phyloP scores from a whole-genome alignment of 352 stramenopile species.

The Globisporangium yorkense region DNA sequence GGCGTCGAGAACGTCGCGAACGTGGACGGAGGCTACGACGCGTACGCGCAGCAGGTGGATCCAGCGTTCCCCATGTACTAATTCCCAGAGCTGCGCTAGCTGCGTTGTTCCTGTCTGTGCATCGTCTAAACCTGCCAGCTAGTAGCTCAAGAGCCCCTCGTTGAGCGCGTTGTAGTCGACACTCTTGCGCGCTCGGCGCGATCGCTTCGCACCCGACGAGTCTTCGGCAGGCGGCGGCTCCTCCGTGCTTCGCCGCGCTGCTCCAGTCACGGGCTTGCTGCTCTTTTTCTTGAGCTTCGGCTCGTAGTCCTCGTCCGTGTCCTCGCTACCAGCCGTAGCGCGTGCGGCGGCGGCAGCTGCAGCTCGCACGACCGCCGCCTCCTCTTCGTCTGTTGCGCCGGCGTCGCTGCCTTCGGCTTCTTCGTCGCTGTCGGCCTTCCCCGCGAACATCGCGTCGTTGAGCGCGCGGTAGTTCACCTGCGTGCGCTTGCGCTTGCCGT shows the following conservation, averaged over 20 bases:
- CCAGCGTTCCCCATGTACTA: conserved; percentile 73
- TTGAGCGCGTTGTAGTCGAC: conserved; percentile 65
- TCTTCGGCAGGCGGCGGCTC: neutral
- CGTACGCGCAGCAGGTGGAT: conserved; percentile 48
- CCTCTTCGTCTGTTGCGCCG: conserved; percentile 11
- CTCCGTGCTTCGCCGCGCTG: neutral
- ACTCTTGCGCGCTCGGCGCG: conserved; percentile 19
- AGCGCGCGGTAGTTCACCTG: conserved; percentile 77
- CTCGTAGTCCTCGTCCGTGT: conserved; percentile 12
- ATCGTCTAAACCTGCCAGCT: neutral
- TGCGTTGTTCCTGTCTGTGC: neutral
- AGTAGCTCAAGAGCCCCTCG: conserved; percentile 33
- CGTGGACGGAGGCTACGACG: conserved; percentile 66
- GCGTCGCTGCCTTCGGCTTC: conserved; percentile 35
- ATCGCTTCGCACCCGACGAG: conserved; percentile 2
- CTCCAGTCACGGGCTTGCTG: neutral
- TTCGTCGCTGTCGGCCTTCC: conserved; percentile 49
- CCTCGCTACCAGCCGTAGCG: conserved; percentile 10
- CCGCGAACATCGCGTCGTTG: conserved; percentile 74
- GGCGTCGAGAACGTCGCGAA: conserved; percentile 45
- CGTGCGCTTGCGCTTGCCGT: conserved; percentile 74
- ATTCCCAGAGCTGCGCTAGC: neutral
- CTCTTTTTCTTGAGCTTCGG: conserved; percentile 2
- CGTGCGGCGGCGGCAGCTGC: neutral
- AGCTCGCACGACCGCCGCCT: neutral